Conservation (phyloP, 2,329 filamentous ascomycete genomes). For the Neonectria punicea region DNA sequence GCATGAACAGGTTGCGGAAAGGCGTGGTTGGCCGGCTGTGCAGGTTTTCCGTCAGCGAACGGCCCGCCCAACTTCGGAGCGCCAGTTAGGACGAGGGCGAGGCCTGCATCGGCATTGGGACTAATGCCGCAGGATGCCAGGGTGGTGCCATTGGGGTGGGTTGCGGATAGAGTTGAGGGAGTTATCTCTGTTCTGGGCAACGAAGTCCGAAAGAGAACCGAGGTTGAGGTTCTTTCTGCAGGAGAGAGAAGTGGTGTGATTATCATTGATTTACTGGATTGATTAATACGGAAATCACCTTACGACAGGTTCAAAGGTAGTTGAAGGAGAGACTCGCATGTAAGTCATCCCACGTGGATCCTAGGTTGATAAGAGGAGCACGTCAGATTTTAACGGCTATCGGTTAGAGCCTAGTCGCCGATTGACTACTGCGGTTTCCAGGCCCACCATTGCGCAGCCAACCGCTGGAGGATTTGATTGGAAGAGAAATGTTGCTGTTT, state of each 20-base stretch:
- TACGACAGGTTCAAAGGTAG: not conserved
- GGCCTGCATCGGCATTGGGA: slow-evolving; percentile 6
- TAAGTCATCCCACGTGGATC: not conserved
- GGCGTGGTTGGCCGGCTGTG: not conserved
- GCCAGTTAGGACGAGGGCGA: slow-evolving; percentile 9
- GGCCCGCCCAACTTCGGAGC: not conserved
- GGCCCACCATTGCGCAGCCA: not conserved
- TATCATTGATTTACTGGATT: not conserved
- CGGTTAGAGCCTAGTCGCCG: not conserved
- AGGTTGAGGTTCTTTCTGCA: not conserved
- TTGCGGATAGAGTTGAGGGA: not conserved
- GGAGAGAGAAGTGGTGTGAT: not conserved
- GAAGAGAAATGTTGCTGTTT: no score
- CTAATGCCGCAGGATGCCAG: slow-evolving; percentile 14
- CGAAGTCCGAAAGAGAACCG: not conserved
- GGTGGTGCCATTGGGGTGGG: slow-evolving; percentile 3
- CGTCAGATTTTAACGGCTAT: not conserved
- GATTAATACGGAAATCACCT: no score
- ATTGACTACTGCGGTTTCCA: not conserved
- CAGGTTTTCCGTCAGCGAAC: not conserved
- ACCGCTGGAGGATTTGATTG: not conserved
- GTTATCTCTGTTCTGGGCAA: not conserved
- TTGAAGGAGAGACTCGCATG: not conserved
- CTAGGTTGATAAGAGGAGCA: not conserved
- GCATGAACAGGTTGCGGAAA: slow-evolving; percentile 18